Conservation (phyloP, 192 early-diverging fungal species). For the Coemansia furcata region DNA sequence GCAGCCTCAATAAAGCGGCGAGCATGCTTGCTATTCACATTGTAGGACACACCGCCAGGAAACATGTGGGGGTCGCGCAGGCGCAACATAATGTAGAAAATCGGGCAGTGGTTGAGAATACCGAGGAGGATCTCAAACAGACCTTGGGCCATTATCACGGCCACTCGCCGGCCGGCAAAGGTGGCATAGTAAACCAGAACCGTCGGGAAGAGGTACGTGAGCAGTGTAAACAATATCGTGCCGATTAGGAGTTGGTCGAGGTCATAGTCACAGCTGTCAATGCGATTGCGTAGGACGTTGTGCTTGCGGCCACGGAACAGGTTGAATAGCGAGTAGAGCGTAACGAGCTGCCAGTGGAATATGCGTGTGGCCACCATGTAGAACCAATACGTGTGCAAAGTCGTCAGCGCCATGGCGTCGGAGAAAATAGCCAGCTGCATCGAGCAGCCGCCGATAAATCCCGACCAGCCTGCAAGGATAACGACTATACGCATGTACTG, state of each 20-base stretch:
- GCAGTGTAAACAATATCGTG: slow-evolving; percentile 87
- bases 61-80: slow-evolving; percentile 83
- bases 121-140: slow-evolving; percentile 82
- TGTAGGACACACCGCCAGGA: slow-evolving; percentile 68
- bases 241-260: slow-evolving; percentile 94
- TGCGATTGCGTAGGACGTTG: slow-evolving; percentile 87
- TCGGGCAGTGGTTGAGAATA: slow-evolving; percentile 93
- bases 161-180: slow-evolving; percentile 82
- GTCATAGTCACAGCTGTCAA: slow-evolving; percentile 92
- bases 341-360: slow-evolving; percentile 88
- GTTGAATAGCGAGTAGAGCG: slow-evolving; percentile 85
- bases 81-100: slow-evolving; percentile 89
- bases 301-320: slow-evolving; percentile 77
- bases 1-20: slow-evolving; percentile 45
- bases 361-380: slow-evolving; percentile 92
- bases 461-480: slow-evolving; percentile 64
- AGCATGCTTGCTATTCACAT: slow-evolving; percentile 16
- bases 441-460: slow-evolving; percentile 75
- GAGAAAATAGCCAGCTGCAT: slow-evolving; percentile 81
- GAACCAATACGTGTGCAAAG: slow-evolving; percentile 93
- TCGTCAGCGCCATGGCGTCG: slow-evolving; percentile 80
- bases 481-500: slow-evolving; percentile 64
- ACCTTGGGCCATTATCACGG: slow-evolving; percentile 77
- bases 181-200: slow-evolving; percentile 89
- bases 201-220: slow-evolving; percentile 95